These are phyloP conservation scores for Juglanconis oblonga DNA, from an alignment of 2,329 filamentous ascomycete genomes.

Conservation along the genomic window DNA sequence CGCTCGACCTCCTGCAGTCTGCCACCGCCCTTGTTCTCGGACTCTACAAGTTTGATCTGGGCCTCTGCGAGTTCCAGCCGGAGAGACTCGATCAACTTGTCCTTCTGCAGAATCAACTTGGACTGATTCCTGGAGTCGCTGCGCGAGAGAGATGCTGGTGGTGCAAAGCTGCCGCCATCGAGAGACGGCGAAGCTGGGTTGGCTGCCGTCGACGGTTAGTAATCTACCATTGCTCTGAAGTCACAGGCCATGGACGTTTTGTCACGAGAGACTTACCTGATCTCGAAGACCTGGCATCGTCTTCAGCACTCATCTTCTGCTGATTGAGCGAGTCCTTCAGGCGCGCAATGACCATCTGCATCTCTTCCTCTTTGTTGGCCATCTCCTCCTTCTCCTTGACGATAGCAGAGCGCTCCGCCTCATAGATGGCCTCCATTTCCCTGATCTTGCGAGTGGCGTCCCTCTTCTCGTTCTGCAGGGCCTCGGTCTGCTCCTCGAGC, in stretches of 20 bases:
- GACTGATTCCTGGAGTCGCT: slow-evolving; percentile 89
- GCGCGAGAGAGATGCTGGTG: slow-evolving; percentile 76
- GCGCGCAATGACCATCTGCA: slow-evolving; percentile 85
- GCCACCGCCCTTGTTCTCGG: slow-evolving; percentile 88
- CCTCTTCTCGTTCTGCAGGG: slow-evolving; percentile 78
- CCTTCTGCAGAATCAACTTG: slow-evolving; percentile 88
- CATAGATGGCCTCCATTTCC: slow-evolving; percentile 90
- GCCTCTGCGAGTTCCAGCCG: slow-evolving; percentile 90
- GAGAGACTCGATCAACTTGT: slow-evolving; percentile 91
- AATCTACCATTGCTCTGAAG: neutral
- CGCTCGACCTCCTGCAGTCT: slow-evolving; percentile 87
- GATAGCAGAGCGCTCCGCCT: slow-evolving; percentile 82
- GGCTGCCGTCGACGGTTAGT: slow-evolving; percentile 23
- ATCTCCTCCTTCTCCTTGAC: slow-evolving; percentile 92
- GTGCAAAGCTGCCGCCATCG: slow-evolving; percentile 78
- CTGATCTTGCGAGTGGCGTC: slow-evolving; percentile 80
- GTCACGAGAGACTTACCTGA: slow-evolving; percentile 44
- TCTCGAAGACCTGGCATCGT: slow-evolving; percentile 57
- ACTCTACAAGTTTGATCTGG: slow-evolving; percentile 91
- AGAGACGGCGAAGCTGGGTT: slow-evolving; percentile 64
- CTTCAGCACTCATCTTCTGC: slow-evolving; percentile 63
- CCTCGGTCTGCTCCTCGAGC: slow-evolving; percentile 77
- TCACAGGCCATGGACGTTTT: neutral
- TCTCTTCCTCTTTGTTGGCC: slow-evolving; percentile 78
- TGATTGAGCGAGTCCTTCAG: slow-evolving; percentile 86